phyloP scores from a whole-genome alignment of 2,329 filamentous ascomycete genomes.

The Pseudocercospora fuligena region DNA sequence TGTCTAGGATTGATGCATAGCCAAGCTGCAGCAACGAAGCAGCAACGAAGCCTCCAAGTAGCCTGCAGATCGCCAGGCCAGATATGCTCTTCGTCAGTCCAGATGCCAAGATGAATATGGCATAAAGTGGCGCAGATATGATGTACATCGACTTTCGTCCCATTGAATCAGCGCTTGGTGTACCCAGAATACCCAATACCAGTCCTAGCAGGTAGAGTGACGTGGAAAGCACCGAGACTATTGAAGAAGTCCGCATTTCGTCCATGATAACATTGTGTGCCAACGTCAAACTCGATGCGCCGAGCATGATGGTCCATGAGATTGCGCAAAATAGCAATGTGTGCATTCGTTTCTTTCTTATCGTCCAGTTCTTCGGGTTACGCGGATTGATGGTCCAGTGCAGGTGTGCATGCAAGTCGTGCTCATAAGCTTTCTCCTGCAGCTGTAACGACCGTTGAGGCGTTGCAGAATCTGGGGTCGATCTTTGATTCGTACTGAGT shows the following conservation, averaged over 20 bases:
- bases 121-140: slow-evolving; percentile 68
- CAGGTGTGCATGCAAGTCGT: slow-evolving; percentile 22
- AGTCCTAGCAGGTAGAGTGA: slow-evolving; percentile 65
- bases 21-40: slow-evolving; percentile 44
- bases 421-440: slow-evolving; percentile 2
- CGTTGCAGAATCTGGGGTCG: neutral
- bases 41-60: slow-evolving; percentile 42
- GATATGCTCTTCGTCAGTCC: slow-evolving; percentile 65
- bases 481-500: neutral
- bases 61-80: slow-evolving; percentile 71
- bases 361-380: slow-evolving; percentile 48
- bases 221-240: slow-evolving; percentile 60
- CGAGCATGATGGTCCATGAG: slow-evolving; percentile 42
- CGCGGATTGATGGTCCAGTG: slow-evolving; percentile 21
- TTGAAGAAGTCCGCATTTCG: slow-evolving; percentile 58
- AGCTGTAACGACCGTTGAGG: neutral
- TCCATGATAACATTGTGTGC: slow-evolving; percentile 18
- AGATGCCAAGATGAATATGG: slow-evolving; percentile 53
- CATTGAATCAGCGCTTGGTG: slow-evolving; percentile 71
- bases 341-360: slow-evolving; percentile 40
- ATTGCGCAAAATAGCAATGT: slow-evolving; percentile 42
- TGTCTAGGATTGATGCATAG: slow-evolving; percentile 43
- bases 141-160: slow-evolving; percentile 72
- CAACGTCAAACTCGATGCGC: slow-evolving; percentile 25
- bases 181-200: slow-evolving; percentile 71